Evolutionary conservation across 1,139 yeast species (phyloP).

Genomic region (Starmera stellimalicola): DNA sequence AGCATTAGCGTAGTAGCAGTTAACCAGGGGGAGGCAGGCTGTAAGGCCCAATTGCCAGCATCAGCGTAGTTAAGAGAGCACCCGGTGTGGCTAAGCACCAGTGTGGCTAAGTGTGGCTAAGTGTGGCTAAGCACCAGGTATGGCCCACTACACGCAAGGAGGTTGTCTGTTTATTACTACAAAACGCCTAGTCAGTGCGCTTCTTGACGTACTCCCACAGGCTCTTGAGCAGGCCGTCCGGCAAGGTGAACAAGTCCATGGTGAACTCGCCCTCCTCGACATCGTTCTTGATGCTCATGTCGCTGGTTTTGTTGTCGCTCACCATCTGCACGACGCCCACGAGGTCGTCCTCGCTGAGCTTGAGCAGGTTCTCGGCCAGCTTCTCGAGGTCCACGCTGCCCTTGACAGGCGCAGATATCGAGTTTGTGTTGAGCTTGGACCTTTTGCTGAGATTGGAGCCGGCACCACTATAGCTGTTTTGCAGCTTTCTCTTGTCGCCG

Average conservation of each 20-base stretch:
- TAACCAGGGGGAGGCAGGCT: too few relatives aligned
- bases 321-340: constrained; percentile 96
- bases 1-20: too few relatives aligned
- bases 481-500: constrained; percentile 33
- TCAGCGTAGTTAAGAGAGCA: too few relatives aligned
- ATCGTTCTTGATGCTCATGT: constrained; percentile 93
- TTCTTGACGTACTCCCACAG: constrained; percentile 91
- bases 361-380: constrained; percentile 82
- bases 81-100: too few relatives aligned
- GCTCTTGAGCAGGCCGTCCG: constrained; percentile 84
- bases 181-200: constrained; percentile 14
- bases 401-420: constrained; percentile 34
- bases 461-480: too few relatives aligned
- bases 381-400: constrained; percentile 82
- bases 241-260: constrained; percentile 89
- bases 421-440: constrained; percentile 32
- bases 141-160: too few relatives aligned
- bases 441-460: constrained; percentile 33
- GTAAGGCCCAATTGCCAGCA: too few relatives aligned
- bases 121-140: too few relatives aligned
- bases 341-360: constrained; percentile 84
- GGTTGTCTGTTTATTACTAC: neutral
- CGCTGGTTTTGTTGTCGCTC: constrained; percentile 89
- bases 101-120: too few relatives aligned
- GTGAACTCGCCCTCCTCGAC: constrained; percentile 97